These are phyloP conservation scores for Thelephora ganbajun DNA, from an alignment of 768 basidiomycete species.

Conservation along the genomic window DNA sequence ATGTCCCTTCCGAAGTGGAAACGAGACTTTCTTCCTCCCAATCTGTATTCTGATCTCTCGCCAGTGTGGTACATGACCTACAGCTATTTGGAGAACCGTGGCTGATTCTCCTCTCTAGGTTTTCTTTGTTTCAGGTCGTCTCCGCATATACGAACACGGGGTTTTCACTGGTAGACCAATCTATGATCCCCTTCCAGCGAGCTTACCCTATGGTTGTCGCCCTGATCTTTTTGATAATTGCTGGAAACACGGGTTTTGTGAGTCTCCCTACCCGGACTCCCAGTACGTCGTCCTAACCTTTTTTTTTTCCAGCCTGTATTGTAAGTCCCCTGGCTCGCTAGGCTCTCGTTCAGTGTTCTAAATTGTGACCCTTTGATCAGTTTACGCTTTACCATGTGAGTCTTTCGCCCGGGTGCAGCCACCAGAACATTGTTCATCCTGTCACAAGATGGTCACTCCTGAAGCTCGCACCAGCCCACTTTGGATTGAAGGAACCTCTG, in stretches of 20 bases:
- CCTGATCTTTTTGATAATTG: slow-evolving; percentile 65
- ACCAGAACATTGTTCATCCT: slow-evolving; percentile 2
- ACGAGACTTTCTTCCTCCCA: slow-evolving; percentile 42
- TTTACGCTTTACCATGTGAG: slow-evolving; percentile 74
- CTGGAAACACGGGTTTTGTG: slow-evolving; percentile 90
- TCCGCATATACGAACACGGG: slow-evolving; percentile 88
- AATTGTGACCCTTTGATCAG: slow-evolving; percentile 21
- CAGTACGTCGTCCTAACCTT: slow-evolving; percentile 1
- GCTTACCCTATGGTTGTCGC: slow-evolving; percentile 73
- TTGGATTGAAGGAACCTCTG: slow-evolving; percentile 62
- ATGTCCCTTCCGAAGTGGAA: slow-evolving; percentile 50
- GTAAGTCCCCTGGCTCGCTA: slow-evolving; percentile 32
- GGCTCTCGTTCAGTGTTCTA: not conserved
- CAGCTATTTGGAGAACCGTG: not conserved
- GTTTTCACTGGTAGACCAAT: slow-evolving; percentile 73
- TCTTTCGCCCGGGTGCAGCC: slow-evolving; percentile 1
- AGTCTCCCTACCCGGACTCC: slow-evolving; percentile 22
- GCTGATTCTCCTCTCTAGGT: slow-evolving; percentile 35
- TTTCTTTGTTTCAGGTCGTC: slow-evolving; percentile 69
- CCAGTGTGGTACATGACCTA: slow-evolving; percentile 44
- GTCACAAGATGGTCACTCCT: slow-evolving; percentile 54
- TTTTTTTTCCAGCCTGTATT: slow-evolving; percentile 57
- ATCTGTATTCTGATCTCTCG: slow-evolving; percentile 37
- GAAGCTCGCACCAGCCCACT: slow-evolving; percentile 42
- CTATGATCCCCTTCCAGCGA: slow-evolving; percentile 83